Conservation (phyloP, 805 yeast genomes). For the Candida schatavii region DNA sequence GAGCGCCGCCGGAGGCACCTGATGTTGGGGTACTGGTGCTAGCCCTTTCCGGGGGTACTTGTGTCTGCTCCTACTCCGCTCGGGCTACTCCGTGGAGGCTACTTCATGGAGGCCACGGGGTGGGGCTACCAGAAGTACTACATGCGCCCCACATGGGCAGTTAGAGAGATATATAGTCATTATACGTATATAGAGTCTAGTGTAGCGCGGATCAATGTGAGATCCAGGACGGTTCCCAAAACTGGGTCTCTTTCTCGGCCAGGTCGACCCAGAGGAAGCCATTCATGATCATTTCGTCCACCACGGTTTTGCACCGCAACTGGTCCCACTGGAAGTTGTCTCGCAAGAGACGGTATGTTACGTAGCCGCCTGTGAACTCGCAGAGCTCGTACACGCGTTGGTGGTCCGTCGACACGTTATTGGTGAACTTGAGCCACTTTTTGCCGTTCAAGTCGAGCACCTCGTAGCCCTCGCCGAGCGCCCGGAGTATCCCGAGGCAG, state of each 20-base stretch:
- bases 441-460: conserved; percentile 56
- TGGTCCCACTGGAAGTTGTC: conserved; percentile 79
- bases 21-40: too few relatives aligned
- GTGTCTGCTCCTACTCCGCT: too few relatives aligned
- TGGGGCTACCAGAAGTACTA: too few relatives aligned
- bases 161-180: too few relatives aligned
- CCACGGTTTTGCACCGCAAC: conserved; percentile 55
- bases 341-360: conserved; percentile 56
- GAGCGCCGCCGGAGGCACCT: too few relatives aligned
- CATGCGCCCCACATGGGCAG: too few relatives aligned
- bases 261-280: conserved; percentile 87
- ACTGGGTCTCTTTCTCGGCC: conserved; percentile 46
- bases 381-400: conserved; percentile 70
- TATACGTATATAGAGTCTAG: too few relatives aligned
- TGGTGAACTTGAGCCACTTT: conserved; percentile 45
- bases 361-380: conserved; percentile 69
- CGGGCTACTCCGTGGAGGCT: too few relatives aligned
- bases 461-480: conserved; percentile 71
- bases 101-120: too few relatives aligned
- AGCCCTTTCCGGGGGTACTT: too few relatives aligned
- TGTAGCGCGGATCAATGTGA: conserved; percentile 3
- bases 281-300: conserved; percentile 75
- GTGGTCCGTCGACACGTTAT: conserved; percentile 54
- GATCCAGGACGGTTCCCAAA: conserved; percentile 80
- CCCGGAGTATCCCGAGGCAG: conserved; percentile 51